phyloP scores from a whole-genome alignment of 352 stramenopile genomes.

The Globisporangium nodosum region DNA sequence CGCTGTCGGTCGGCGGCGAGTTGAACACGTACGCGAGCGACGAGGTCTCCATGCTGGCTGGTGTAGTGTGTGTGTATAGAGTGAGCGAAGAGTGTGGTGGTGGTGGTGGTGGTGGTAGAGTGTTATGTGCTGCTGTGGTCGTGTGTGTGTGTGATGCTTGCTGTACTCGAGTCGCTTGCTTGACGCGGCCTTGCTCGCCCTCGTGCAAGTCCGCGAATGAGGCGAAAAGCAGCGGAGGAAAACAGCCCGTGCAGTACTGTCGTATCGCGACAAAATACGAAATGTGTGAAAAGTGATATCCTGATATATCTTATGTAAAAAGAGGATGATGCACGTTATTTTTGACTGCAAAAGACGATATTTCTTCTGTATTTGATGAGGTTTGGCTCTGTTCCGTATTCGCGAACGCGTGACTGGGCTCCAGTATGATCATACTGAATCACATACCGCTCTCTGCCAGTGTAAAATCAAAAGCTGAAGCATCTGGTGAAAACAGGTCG shows the following conservation, averaged over 20 bases:
- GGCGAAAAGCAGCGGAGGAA: neutral
- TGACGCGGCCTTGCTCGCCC: neutral
- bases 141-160: neutral
- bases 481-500: neutral
- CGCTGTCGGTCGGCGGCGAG: slow-evolving; percentile 17
- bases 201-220: neutral
- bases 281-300: too few species aligned
- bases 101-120: neutral
- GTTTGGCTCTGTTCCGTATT: neutral
- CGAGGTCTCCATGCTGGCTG: slow-evolving; percentile 9
- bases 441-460: neutral
- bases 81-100: neutral
- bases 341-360: too few species aligned
- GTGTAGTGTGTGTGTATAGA: neutral
- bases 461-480: neutral
- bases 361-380: too few species aligned
- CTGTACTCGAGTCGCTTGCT: neutral
- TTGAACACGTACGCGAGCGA: slow-evolving; percentile 52
- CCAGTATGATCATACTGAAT: neutral
- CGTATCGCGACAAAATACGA: too few species aligned
- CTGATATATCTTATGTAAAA: too few species aligned
- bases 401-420: neutral
- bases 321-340: too few species aligned
- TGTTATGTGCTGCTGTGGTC: too few species aligned
- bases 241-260: neutral